phyloP scores from a whole-genome alignment of 2,329 filamentous ascomycete species.

The Pseudocercospora cruenta region DNA sequence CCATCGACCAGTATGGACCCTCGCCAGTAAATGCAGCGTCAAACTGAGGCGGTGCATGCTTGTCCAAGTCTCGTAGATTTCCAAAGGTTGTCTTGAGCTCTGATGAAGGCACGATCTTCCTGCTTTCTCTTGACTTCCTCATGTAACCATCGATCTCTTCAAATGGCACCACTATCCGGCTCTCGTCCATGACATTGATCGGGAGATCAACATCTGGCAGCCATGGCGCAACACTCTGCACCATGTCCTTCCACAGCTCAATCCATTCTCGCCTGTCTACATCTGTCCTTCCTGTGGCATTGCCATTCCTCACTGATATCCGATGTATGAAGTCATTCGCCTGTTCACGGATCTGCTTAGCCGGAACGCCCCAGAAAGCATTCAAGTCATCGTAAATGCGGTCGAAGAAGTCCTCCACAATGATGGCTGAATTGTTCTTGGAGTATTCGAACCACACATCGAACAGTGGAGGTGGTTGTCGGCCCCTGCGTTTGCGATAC shows the following conservation, averaged over 20 bases:
- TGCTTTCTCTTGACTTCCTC: slow-evolving; percentile 36
- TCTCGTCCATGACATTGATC: slow-evolving; percentile 56
- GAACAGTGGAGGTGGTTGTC: slow-evolving; percentile 57
- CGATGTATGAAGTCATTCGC: slow-evolving; percentile 44
- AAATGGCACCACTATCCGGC: slow-evolving; percentile 52
- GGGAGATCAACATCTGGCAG: slow-evolving; percentile 54
- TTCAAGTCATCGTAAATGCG: slow-evolving; percentile 55
- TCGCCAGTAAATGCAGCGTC: slow-evolving; percentile 39
- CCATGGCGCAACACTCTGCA: slow-evolving; percentile 41
- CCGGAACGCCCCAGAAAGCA: slow-evolving; percentile 54
- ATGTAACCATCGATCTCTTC: slow-evolving; percentile 49
- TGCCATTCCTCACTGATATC: slow-evolving; percentile 48
- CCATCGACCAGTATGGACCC: slow-evolving; percentile 48
- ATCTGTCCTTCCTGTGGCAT: slow-evolving; percentile 37
- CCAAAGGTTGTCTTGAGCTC: slow-evolving; percentile 39
- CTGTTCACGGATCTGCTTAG: slow-evolving; percentile 47
- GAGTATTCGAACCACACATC: slow-evolving; percentile 54
- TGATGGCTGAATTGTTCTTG: slow-evolving; percentile 44
- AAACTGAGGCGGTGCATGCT: slow-evolving; percentile 30
- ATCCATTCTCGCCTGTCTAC: slow-evolving; percentile 43
- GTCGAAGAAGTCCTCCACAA: slow-evolving; percentile 57
- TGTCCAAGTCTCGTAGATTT: slow-evolving; percentile 35
- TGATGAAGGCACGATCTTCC: slow-evolving; percentile 33
- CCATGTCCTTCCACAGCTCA: slow-evolving; percentile 47
- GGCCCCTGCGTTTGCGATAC: slow-evolving; percentile 50